Evolutionary conservation across 73 alveolate species (phyloP), one percentile per base, ranked within the genome.

Genomic region (Paramecium primaurelia): DNA sequence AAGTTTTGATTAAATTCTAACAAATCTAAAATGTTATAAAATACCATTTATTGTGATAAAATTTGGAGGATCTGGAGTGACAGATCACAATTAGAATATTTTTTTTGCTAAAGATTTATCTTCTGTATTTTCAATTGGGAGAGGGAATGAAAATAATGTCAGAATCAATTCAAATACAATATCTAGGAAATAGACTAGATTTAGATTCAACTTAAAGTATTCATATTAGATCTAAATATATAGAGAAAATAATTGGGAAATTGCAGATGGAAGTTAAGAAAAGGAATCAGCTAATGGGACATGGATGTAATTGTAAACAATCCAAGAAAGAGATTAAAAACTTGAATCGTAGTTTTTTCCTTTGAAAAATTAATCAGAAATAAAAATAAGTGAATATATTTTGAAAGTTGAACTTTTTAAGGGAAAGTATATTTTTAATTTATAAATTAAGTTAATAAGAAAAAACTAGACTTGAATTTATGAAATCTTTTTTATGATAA

Each of bases 211-310:
- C n/a, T 16, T 6, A 26, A 71, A 71, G 59, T 71, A 30, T 12
- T 3, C 12, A n/a, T 22, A 14, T 14, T 71, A 16, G 0, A 0
- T 1, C 7, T 9, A 9, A 1, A 11, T 11, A 9, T 47, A 25
- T 28, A 34, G 71, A 68, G 16, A 18, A 22, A 86, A 28, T 20
- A 11, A 36, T 20, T 88, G 93, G 93, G 25, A 42, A 26, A 59
- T 88, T 42, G 69, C 51, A 32, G 93, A 88, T 68, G 93, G 93
- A 38, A 71, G 26, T 42, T 28, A 20, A 42, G 86, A 68, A 14
- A 88, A 64, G 38, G 93, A 88, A 26, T 68, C 90, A 34, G 93
- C 93, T 10, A 88, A 88, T 40, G 93, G 93, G 3, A 88, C 93
- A 22, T 88, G 93, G 93, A 37, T 88, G 36, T 37, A 83, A 32